Evolutionary conservation across 2,329 filamentous ascomycete species (phyloP).

Genomic region (Raffaelea arxii): DNA sequence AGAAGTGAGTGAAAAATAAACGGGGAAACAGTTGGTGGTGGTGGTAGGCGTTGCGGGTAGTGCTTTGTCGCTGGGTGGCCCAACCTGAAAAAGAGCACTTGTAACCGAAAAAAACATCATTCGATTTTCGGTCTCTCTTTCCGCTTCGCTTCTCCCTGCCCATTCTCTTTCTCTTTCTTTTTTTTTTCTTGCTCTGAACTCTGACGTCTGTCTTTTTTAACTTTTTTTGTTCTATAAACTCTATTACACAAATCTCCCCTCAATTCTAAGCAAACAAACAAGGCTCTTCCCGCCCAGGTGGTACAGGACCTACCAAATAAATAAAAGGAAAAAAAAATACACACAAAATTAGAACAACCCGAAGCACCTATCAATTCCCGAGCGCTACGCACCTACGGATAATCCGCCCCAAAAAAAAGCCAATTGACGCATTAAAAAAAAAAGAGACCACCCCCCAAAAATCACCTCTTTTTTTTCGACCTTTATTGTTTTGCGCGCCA

Average conservation of each 20-base stretch:
- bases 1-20: not conserved
- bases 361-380: not conserved
- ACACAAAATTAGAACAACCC: no score
- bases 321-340: no score
- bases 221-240: no score
- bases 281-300: no score
- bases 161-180: not conserved
- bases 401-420: not conserved
- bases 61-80: not conserved
- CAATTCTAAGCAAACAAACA: no score
- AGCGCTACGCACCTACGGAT: not conserved
- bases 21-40: not conserved
- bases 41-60: not conserved
- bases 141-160: constrained; percentile 5
- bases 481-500: not conserved
- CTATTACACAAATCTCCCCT: no score
- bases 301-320: no score
- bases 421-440: not conserved
- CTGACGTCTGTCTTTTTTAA: not conserved
- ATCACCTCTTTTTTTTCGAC: not conserved
- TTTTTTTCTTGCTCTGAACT: not conserved
- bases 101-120: constrained; percentile 16
- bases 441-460: not conserved
- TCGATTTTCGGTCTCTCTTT: constrained; percentile 14
- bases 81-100: not conserved